Base-by-base conservation (phyloP, 2,329 filamentous ascomycete genomes). In the Alternaria infectoria region DNA sequence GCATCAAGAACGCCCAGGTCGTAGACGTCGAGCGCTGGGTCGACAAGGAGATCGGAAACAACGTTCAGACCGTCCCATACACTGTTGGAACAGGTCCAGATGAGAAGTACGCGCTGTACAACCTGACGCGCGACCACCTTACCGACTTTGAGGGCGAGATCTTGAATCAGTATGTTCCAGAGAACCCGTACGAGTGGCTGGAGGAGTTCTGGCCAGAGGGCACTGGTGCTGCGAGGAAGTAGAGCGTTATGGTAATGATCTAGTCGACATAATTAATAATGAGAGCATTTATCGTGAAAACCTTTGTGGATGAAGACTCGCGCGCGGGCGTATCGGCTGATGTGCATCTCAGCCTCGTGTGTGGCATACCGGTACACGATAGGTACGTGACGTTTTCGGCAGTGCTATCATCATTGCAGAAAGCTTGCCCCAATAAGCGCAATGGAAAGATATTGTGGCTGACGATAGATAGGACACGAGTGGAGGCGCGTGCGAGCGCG, bases 71-170 rank as follows among this genome's bases (percentile, higher is more conserved):
- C 2, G 71, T 73, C 3, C 71, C 69, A 1, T 73, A 73, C 50
- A 72, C 69, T 9, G 64, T 73, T 25, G 71, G 71, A 5, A 73
- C 69, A 8, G 71, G 71, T 1, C 69, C 71, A 1, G 71, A 73
- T 57, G 71, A 73, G 65, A 73, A 73, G 47, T 73, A 73, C 45
- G 71, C 71, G 25, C 28, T 73, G 51, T 73, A 72, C 65, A 72
- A 73, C 54, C 9, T 72, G 49, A 73, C 71, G 0, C 69, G 71
- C 23, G 71, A 73, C 46, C 61, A 55, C 8, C 66, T 73, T 28
- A 73, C 69, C 12, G 70, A 64, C 10, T 73, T 71, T 23, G 64
- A 70, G 47, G 71, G 71, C 4, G 63, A 66, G 19, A 61, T 67
- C 0, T n/a, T 66, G 25, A 69, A 67, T 26, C 66, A 65, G 26